Percentiles rank a stretch among this genome's conserved stretches.
Conservation (phyloP, 208 protist species). For the Leishmania aethiopica region DNA sequence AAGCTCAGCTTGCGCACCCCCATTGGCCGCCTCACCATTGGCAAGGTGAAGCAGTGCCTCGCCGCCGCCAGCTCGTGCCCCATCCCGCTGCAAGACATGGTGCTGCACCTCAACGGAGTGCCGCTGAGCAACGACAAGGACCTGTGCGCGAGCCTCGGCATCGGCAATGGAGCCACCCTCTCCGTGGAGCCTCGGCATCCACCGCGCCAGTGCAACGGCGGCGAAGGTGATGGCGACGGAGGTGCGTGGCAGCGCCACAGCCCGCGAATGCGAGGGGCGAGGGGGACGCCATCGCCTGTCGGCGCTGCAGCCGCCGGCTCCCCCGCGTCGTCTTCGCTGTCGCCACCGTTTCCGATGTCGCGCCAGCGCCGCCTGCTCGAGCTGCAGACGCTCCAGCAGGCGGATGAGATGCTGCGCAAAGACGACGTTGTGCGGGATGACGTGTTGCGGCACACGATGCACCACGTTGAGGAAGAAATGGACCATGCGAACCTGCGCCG, state of each 20-base stretch:
- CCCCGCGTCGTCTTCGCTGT: not conserved
- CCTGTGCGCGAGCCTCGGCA: constrained; percentile 56
- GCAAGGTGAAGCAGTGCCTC: constrained; percentile 75
- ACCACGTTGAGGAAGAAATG: constrained; percentile 38
- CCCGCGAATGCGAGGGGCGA: not conserved
- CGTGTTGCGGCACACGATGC: constrained; percentile 40
- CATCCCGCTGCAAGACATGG: constrained; percentile 45
- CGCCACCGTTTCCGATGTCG: constrained; percentile 27
- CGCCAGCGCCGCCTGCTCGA: constrained; percentile 52
- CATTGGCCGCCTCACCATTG: constrained; percentile 53
- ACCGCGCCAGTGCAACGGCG: not conserved
- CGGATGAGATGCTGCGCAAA: constrained; percentile 40
- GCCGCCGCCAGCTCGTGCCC: constrained; percentile 50
- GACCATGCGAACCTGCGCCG: constrained; percentile 29
- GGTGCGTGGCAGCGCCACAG: not conserved
- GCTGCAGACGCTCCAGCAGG: constrained; percentile 68
- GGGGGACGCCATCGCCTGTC: not conserved
- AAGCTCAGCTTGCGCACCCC: constrained; percentile 56
- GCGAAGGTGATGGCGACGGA: not conserved
- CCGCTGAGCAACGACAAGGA: constrained; percentile 46
- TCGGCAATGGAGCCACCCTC: constrained; percentile 59
- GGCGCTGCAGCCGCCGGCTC: not conserved
- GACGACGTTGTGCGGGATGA: constrained; percentile 33
- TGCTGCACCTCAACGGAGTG: constrained; percentile 63
- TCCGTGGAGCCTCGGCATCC: constrained; percentile 38